Base-by-base conservation (phyloP, 192 early-diverging fungal genomes). In the Entomortierella lignicola region DNA sequence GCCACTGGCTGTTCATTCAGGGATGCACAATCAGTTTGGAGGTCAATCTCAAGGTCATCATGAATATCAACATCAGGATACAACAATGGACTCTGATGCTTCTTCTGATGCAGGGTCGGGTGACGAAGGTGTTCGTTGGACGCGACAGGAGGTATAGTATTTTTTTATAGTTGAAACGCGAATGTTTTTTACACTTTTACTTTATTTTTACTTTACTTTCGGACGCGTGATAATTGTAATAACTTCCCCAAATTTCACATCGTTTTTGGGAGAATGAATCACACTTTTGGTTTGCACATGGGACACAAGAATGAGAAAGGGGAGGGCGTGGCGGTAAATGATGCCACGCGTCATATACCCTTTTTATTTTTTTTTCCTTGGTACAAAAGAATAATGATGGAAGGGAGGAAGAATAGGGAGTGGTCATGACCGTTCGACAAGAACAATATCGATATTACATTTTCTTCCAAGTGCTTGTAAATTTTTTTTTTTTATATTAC, bases 121-220 rank as follows among this genome's bases (percentile, higher is more conserved):
- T 18, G 73, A 69, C 23, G 73, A 77, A 37, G 66, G 73, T 8
- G 54, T 31, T 15, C 58, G 63, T 17, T 77, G 73, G 73, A 69
- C 73, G 11, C 66, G 66, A 32, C 73, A 77, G 52, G 73, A 77
- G 73, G 73, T 77, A 77, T 43, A 42, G 42, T 44, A 56, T 48
- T 23, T 11, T n/a, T n/a, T n/a, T n/a, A n/a, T 39, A 55, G 30
- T 18, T 25, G 32, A 47, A 30, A 21, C 61, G 29, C 18, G 18
- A 1, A n/a, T n/a, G n/a, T n/a, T n/a, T n/a, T n/a, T n/a, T n/a
- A n/a, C n/a, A n/a, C n/a, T n/a, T 31, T 23, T 42, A 20, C 26
- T 47, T 53, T 63, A 21, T 60, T 43, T 37, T 32, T 10, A 23
- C 15, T 11, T 42, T 27, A 27, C 18, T 47, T 29, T 29, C 8